A percentile compares a stretch with the other conserved stretches of the same genome.
phyloP scores from a whole-genome alignment of 148 eudicot genomes.

The Pouteria glomerata region DNA sequence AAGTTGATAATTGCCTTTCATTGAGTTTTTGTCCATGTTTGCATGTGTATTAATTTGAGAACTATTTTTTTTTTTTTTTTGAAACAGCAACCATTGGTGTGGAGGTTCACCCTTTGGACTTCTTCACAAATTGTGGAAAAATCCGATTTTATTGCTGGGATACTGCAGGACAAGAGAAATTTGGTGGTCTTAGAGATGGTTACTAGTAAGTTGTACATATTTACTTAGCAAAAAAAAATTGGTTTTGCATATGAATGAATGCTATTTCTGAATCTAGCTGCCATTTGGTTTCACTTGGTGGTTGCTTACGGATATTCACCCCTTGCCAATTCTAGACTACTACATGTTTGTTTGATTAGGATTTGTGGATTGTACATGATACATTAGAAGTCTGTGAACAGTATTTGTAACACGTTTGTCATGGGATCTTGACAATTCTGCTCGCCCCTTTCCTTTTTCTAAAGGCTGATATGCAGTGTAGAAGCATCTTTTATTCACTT shows the following conservation, averaged over 20 bases:
- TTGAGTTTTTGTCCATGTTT: not conserved
- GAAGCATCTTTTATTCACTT: not conserved
- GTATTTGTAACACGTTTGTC: not conserved
- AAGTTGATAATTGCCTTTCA: not conserved
- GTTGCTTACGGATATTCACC: not conserved
- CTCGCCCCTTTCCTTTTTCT: no score
- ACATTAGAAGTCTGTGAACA: not conserved
- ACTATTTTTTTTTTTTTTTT: not conserved
- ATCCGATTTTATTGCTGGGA: no score
- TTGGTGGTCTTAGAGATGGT: no score
- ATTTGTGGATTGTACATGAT: not conserved
- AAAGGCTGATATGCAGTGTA: no score
- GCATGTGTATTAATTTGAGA: not conserved
- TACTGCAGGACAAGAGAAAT: conserved; percentile 45
- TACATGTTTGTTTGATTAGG: not conserved
- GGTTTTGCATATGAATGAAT: not conserved
- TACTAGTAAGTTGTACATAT: no score
- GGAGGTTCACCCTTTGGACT: no score
- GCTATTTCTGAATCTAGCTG: not conserved
- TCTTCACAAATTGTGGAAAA: no score
- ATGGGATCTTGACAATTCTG: not conserved
- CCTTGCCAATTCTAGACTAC: not conserved
- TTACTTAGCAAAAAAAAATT: no score
- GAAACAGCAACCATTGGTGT: conserved; percentile 34
- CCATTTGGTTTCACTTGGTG: not conserved